Conservation (phyloP, 192 early-diverging fungal species). For the Umbelopsis sp. region DNA sequence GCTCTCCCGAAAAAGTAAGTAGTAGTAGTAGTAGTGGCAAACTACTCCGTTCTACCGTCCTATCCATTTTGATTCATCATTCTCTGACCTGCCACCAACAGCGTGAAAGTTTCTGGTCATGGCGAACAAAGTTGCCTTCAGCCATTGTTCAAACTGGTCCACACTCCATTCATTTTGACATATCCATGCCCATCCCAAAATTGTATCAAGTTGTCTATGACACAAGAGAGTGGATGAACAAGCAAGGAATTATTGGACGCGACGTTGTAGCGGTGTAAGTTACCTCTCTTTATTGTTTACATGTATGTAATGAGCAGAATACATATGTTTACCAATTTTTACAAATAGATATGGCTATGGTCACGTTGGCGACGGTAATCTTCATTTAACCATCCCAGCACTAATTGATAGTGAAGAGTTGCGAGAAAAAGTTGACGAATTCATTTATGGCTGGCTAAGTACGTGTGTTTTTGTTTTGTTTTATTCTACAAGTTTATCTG, state of each 20-base stretch:
- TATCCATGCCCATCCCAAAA: conserved; percentile 79
- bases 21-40: too few relatives aligned
- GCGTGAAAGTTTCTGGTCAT: conserved; percentile 67
- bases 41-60: too few relatives aligned
- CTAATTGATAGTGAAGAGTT: conserved; percentile 16
- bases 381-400: conserved; percentile 89
- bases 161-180: conserved; percentile 86
- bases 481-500: background rate
- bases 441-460: conserved; percentile 79
- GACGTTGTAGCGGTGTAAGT: conserved; percentile 51
- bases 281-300: background rate
- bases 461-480: conserved; percentile 27
- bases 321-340: background rate
- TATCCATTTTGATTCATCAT: background rate
- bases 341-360: conserved; percentile 78
- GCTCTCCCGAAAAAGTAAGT: conserved; percentile 68
- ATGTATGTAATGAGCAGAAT: background rate
- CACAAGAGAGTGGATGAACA: conserved; percentile 61
- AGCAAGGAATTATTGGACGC: conserved; percentile 53
- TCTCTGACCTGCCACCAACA: background rate
- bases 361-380: conserved; percentile 93
- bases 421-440: conserved; percentile 33
- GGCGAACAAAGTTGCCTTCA: conserved; percentile 89
- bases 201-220: conserved; percentile 83
- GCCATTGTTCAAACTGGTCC: conserved; percentile 79